These are phyloP conservation scores for Trichoderma arundinaceum DNA, from an alignment of 2,329 filamentous ascomycete genomes.

Conservation along the genomic window DNA sequence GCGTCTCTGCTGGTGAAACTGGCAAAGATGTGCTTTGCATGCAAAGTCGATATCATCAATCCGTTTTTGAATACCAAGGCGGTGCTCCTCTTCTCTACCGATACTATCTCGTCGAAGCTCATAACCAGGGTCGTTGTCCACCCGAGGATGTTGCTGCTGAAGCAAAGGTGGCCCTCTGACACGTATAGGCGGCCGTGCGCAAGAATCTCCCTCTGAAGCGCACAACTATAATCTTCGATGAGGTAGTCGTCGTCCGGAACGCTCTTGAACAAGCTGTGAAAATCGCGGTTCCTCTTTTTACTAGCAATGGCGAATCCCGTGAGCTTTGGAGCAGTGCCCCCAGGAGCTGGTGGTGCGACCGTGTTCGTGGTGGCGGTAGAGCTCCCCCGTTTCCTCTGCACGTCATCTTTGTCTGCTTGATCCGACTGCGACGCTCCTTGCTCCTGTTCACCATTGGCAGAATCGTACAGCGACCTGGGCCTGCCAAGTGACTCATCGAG, in stretches of 20 bases:
- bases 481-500: slow-evolving; percentile 47
- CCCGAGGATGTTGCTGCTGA: slow-evolving; percentile 97
- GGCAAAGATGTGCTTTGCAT: slow-evolving; percentile 94
- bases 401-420: slow-evolving; percentile 67
- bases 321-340: slow-evolving; percentile 67
- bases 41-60: slow-evolving; percentile 92
- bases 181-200: slow-evolving; percentile 93
- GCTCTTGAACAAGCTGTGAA: slow-evolving; percentile 91
- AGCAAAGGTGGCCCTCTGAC: slow-evolving; percentile 96
- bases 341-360: slow-evolving; percentile 61
- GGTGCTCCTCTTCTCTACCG: slow-evolving; percentile 95
- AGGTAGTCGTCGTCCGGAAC: slow-evolving; percentile 98
- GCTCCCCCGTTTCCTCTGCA: slow-evolving; percentile 79
- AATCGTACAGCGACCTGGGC: slow-evolving; percentile 59
- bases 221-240: slow-evolving; percentile 98
- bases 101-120: slow-evolving; percentile 96
- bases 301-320: slow-evolving; percentile 96
- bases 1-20: slow-evolving; percentile 94
- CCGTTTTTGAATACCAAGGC: slow-evolving; percentile 96
- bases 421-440: slow-evolving; percentile 68
- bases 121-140: slow-evolving; percentile 98
- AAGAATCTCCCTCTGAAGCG: slow-evolving; percentile 91
- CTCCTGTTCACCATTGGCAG: slow-evolving; percentile 61
- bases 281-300: slow-evolving; percentile 94
- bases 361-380: slow-evolving; percentile 71